Evolutionary conservation across 2,329 filamentous ascomycete species (phyloP), one percentile per base, ranked within the genome.

Genomic region (Penicillium sp.): DNA sequence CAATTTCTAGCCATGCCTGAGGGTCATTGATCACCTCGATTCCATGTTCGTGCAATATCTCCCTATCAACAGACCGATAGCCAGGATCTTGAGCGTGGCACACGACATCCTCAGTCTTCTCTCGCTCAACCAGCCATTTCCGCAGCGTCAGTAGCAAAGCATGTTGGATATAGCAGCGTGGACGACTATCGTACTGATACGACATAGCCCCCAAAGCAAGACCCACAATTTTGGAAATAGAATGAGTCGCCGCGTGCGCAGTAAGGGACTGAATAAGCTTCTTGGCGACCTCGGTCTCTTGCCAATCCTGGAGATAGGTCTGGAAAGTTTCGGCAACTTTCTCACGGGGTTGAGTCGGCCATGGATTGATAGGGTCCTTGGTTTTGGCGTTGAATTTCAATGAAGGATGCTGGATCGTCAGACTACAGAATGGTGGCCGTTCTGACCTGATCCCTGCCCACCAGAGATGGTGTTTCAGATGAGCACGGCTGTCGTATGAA

Each of bases 1-100:
- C 71, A 8, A 78, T 57, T 60, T 76, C 71, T 3, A 77, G 67
- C 62, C 78, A 77, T 4, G 71, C 75, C 26, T 62, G 48, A 2
- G 70, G 70, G 40, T 73, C 70, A n/a, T 71, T 62, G n/a, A 73
- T 51, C n/a, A 70, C 61, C 38, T 67, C 46, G 3, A 70, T 54
- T 2, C 61, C 63, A 28, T 55, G 26, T 19, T 61, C 37, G 3
- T 53, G 40, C 19, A 71, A 37, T 8, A 68, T 19, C n/a, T 42
- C 33, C 42, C 45, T 55, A 28, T 73, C 70, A 1, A 57, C 38
- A 14, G 63, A 45, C 1, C 46, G 60, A 35, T 71, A 70, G 0
- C 6, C 43, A 1, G 68, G 66, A 38, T 72, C 71, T 40, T 72
- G 70, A 1, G 64, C 57, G 26, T 67, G 68, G 48, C 70, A 71